Conservation (phyloP, 192 early-diverging fungal species). For the Jimgerdemannia flammicorona region DNA sequence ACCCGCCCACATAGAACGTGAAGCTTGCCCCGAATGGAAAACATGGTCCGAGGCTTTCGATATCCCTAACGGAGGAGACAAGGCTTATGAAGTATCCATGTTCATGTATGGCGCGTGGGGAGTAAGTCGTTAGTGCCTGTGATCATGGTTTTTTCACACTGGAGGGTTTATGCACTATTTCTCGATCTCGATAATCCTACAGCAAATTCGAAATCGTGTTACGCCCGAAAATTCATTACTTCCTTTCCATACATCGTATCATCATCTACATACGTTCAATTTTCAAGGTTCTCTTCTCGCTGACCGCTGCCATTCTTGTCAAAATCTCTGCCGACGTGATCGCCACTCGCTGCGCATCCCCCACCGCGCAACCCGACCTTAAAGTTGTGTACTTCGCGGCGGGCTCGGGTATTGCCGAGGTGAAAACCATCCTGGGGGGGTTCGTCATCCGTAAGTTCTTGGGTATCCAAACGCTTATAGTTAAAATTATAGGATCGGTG, state of each 20-base stretch:
- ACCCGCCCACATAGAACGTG: conserved; percentile 11
- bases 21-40: conserved; percentile 48
- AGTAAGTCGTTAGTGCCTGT: conserved; percentile 10
- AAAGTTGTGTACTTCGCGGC: conserved; percentile 80
- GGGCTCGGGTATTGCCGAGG: conserved; percentile 93
- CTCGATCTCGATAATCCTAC: too few species aligned
- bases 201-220: too few species aligned
- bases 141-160: too few species aligned
- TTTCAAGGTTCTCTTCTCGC: conserved; percentile 43
- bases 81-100: background rate
- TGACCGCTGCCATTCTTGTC: conserved; percentile 56
- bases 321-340: conserved; percentile 44
- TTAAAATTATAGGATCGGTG: conserved; percentile 89
- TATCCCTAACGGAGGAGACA: background rate
- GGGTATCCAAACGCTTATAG: conserved; percentile 83
- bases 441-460: conserved; percentile 94
- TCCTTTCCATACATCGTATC: background rate
- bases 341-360: conserved; percentile 13
- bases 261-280: background rate
- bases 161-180: too few species aligned
- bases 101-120: conserved; percentile 39
- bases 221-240: background rate
- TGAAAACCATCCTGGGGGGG: conserved; percentile 92
- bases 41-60: conserved; percentile 43
- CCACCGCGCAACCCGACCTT: conserved; percentile 28